Evolutionary conservation across 2,329 filamentous ascomycete species (phyloP), one percentile per base, ranked within the genome.

Genomic region (Pyrenochaeta sp.): DNA sequence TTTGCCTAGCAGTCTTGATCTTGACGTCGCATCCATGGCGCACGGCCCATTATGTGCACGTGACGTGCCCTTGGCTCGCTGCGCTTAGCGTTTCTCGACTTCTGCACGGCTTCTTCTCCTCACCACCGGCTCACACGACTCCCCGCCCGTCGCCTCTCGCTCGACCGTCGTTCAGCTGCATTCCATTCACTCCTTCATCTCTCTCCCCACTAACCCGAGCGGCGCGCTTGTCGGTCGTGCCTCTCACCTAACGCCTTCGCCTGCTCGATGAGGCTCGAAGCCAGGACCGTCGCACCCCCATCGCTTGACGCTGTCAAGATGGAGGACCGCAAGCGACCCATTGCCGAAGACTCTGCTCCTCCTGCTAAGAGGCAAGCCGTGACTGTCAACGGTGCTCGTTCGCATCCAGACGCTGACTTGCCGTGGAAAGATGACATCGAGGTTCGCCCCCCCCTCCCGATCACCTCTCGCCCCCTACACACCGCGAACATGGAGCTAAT

Each of bases 301-400:
- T 89, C 91, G 82, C 78, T 84, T 77, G 88, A 88, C 85, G 84
- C 91, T 81, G 83, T 87, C 83, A 97, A 95, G 86, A 99, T 98
- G 94, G 95, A 99, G 85, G 95, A 98, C 83, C 92, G 95, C 86
- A 99, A 99, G 86, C 88, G 95, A 86, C 90, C 92, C 74, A 91
- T 92, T 74, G 85, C 90, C 78, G 90, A 95, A 77, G 92, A 97
- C 67, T 82, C 91, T 72, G 90, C 90, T 63, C 94, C 94, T 64
- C 93, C 94, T 18, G 90, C 88, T 73, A 99, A 98, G 84, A 90
- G 92, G 79, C 90, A 96, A 77, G 91, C 92, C 50, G 66, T 75
- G 55, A 64, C 68, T 46, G 85, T 94, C 63, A 97, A 97, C 82
- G 92, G 92, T 71, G 79, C 82, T 61, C 86, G 84, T 67, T 79